Base-by-base conservation (phyloP, 1,284 basidiomycete genomes). In the Boletus semigastroideus region DNA sequence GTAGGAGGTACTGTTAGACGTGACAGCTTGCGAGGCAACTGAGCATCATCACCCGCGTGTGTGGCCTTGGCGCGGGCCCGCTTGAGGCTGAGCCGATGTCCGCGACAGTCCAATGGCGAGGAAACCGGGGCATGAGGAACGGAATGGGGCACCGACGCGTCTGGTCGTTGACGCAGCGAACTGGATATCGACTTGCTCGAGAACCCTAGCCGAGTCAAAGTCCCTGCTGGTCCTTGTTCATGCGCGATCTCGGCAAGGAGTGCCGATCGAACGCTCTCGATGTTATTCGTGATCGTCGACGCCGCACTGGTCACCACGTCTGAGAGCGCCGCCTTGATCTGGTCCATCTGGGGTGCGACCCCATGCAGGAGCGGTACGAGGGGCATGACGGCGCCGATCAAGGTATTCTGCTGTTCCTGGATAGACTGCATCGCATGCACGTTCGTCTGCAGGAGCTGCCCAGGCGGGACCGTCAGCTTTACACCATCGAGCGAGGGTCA, bases 301-400 rank as follows among this genome's bases (percentile, higher is more conserved):
- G 59, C 48, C 12, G 52, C 62, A 28, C 48, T 52, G 1, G 51
- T 47, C 10, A 66, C 52, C 46, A 49, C 48, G 20, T 65, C 60
- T 0, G 56, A 49, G 4, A 68, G 20, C 12, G 46, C 31, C 3
- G 39, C 17, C 51, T 59, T 69, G 48, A 59, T 52, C 27, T 62
- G 62, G 14, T 85, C 79, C 46, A 86, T 73, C 54, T 84, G 80
- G 1, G 78, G 63, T 2, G 84, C 78, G 25, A 87, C 55, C 6
- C 78, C 70, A 48, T 86, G 82, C 5, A 86, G 54, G 9, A 83
- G 67, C 19, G 85, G 82, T 7, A 83, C 64, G 11, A 87, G 62
- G 5, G 86, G 83, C 1, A 77, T 55, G 3, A 87, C 63, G 16
- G 78, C 69, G 17, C 78, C 61, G 2, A 86, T 62, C 16, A 67